phyloP scores from a whole-genome alignment of 2,329 filamentous ascomycete genomes.

The Seiridium cupressi region DNA sequence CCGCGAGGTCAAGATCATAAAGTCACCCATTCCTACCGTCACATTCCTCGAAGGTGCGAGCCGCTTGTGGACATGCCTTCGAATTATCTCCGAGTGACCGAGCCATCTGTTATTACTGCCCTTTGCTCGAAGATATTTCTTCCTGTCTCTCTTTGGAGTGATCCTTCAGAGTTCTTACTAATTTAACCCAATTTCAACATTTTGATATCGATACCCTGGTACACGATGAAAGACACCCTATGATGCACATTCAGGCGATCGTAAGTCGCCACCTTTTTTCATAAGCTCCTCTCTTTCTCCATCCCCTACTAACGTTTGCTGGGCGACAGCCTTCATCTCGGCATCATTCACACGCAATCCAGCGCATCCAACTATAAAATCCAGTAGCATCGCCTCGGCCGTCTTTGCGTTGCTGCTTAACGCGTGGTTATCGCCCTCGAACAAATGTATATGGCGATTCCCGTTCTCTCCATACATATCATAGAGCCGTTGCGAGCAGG shows the following conservation, averaged over 20 bases:
- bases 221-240: neutral
- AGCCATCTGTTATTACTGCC: no score
- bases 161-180: no score
- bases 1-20: no score
- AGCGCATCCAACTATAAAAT: constrained; percentile 33
- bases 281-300: constrained; percentile 24
- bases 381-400: constrained; percentile 36
- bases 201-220: no score
- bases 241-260: constrained; percentile 23
- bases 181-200: no score
- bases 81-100: no score
- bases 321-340: constrained; percentile 17
- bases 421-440: constrained; percentile 39
- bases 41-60: no score
- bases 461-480: constrained; percentile 31
- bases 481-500: constrained; percentile 33
- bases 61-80: no score
- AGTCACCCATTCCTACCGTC: no score
- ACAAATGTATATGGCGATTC: constrained; percentile 29
- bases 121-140: no score
- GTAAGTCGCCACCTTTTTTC: constrained; percentile 32
- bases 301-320: constrained; percentile 16
- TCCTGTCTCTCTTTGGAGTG: no score
- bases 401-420: constrained; percentile 32
- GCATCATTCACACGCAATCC: constrained; percentile 17